phyloP scores from a whole-genome alignment of 2,329 filamentous ascomycete species.

The Colletotrichum orchidophilum region DNA sequence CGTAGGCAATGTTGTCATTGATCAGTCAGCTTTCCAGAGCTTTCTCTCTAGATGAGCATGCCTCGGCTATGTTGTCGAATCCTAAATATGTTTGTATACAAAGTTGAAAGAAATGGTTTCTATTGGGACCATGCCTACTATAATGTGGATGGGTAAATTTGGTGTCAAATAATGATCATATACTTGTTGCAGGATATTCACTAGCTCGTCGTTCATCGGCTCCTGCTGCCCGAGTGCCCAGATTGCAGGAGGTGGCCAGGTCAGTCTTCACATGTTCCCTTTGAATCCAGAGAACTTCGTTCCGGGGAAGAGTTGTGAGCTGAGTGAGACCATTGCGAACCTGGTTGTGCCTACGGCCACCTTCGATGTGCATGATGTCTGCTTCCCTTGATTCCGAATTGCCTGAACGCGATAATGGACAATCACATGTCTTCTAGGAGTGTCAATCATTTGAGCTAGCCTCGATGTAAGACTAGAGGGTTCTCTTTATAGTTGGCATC shows the following conservation, averaged over 20 bases:
- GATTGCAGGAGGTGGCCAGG: too few species aligned
- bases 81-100: neutral
- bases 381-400: neutral
- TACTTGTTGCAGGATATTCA: too few species aligned
- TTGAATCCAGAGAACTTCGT: neutral
- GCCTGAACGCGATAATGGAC: neutral
- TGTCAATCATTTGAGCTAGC: too few species aligned
- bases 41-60: constrained; percentile 79
- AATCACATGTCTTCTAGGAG: neutral
- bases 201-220: too few species aligned
- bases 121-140: neutral
- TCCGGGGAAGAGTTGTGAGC: neutral
- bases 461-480: neutral
- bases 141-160: neutral
- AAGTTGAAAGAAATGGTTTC: neutral
- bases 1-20: constrained; percentile 93
- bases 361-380: neutral
- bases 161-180: neutral
- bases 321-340: neutral
- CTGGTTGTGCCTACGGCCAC: neutral
- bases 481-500: neutral
- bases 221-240: too few species aligned
- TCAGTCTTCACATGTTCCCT: too few species aligned
- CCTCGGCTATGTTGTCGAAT: neutral
- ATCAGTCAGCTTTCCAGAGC: constrained; percentile 93